Conservation (phyloP, 805 yeast genomes). For the Ogataea degrootiae region DNA sequence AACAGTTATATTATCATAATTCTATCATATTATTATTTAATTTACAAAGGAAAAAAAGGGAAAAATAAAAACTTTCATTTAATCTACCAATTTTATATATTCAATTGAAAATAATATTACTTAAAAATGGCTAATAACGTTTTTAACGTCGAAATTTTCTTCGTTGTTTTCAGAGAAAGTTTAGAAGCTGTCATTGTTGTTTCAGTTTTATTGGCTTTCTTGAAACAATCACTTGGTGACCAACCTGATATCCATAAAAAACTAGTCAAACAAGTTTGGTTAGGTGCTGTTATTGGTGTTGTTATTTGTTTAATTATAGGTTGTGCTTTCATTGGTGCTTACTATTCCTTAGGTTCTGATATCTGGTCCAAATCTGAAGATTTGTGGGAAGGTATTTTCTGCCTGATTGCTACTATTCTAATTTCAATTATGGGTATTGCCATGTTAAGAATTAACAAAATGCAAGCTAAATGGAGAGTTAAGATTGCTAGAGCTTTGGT, state of each 20-base stretch:
- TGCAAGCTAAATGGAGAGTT: slow-evolving; percentile 96
- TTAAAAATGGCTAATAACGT: slow-evolving; percentile 34
- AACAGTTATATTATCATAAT: no score
- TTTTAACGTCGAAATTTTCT: slow-evolving; percentile 72
- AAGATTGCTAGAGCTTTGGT: slow-evolving; percentile 84
- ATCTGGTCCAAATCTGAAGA: slow-evolving; percentile 87
- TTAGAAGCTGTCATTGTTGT: slow-evolving; percentile 90
- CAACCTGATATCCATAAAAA: slow-evolving; percentile 48
- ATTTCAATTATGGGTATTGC: slow-evolving; percentile 95
- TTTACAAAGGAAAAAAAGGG: no score
- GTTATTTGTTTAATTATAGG: slow-evolving; percentile 79
- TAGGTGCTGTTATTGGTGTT: slow-evolving; percentile 71
- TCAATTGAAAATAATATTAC: no score
- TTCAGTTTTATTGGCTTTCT: slow-evolving; percentile 85
- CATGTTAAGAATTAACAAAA: slow-evolving; percentile 90
- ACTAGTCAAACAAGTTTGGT: slow-evolving; percentile 79
- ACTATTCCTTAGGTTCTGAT: slow-evolving; percentile 75
- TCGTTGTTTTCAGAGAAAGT: slow-evolving; percentile 89
- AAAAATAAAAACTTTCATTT: no score
- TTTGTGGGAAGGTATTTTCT: slow-evolving; percentile 95
- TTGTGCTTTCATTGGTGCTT: slow-evolving; percentile 91
- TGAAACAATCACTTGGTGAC: slow-evolving; percentile 78
- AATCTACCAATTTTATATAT: no score
- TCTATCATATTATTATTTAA: no score
- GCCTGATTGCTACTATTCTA: slow-evolving; percentile 83